These are phyloP conservation scores for Barnettozyma wickerhamii DNA, from an alignment of 805 yeast genomes.

Conservation along the genomic window DNA sequence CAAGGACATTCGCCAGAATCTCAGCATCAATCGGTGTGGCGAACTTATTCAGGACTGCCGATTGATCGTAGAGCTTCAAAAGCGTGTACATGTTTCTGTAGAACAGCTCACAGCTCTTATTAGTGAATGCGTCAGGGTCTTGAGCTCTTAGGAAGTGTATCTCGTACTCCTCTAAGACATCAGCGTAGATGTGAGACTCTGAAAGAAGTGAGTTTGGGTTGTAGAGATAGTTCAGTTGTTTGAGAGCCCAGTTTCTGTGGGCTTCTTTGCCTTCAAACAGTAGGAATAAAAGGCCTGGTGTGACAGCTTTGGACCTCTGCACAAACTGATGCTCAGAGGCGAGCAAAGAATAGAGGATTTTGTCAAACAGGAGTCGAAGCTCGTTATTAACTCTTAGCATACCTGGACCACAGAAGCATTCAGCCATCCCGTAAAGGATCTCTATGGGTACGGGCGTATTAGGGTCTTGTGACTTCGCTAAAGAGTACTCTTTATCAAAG, in stretches of 20 bases:
- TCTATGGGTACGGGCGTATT: slow-evolving; percentile 11
- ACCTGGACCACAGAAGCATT: slow-evolving; percentile 50
- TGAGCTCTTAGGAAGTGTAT: slow-evolving; percentile 50
- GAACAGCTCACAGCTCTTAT: slow-evolving; percentile 36
- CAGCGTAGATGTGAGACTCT: slow-evolving; percentile 27
- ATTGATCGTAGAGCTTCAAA: slow-evolving; percentile 31
- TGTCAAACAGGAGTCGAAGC: slow-evolving; percentile 35
- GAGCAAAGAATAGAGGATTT: slow-evolving; percentile 29
- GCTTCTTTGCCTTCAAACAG: slow-evolving; percentile 48
- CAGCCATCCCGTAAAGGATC: slow-evolving; percentile 32
- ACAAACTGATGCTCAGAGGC: slow-evolving; percentile 27
- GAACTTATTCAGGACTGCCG: slow-evolving; percentile 30
- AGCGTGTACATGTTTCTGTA: slow-evolving; percentile 42
- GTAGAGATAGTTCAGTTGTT: slow-evolving; percentile 23
- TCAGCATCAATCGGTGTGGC: slow-evolving; percentile 24
- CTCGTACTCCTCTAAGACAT: slow-evolving; percentile 52
- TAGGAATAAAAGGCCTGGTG: slow-evolving; percentile 52
- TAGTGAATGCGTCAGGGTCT: slow-evolving; percentile 44
- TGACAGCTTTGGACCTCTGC: slow-evolving; percentile 19
- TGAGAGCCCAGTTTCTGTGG: slow-evolving; percentile 47
- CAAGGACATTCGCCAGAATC: slow-evolving; percentile 17
- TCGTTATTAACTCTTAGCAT: slow-evolving; percentile 37
- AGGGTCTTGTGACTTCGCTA: slow-evolving; percentile 1
- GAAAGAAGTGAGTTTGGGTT: slow-evolving; percentile 8
- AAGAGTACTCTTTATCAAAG: neutral